Base-by-base conservation (phyloP, 495 filamentous ascomycete species). In the Daldinia decipiens region DNA sequence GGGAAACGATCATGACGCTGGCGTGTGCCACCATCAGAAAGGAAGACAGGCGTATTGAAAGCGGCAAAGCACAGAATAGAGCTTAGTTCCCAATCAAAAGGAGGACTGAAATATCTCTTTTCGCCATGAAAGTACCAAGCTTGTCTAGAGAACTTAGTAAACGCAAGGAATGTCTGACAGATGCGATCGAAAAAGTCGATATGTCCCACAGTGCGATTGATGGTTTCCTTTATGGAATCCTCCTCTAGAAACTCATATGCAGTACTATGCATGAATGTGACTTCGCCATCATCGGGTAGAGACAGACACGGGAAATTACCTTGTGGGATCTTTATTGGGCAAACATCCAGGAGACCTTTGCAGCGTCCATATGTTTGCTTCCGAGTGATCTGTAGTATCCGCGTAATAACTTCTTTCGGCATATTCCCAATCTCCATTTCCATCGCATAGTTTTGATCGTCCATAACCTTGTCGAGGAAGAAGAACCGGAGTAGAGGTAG, bases 221-320 rank as follows among this genome's bases (percentile, higher is more conserved):
- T 47, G 43, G 43, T 12, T 24, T 47, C 43, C 8, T 24, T 47
- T 21, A 47, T 17, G 17, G 3, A 3, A 47, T 19, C 43, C 2
- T 47, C 8, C 17, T 62, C 47, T 29, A 68, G 39, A 31, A 68
- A 68, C 21, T 68, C 65, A 26, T 56, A 27, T 0, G 27, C 58
- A 4, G 65, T 68, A 26, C 65, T 68, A 32, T 68, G 65, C 65
- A 68, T 68, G 19, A 56, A 62, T 39, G 51, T 21, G 5, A 68
- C 50, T 24, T 21, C 26, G 3, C 50, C 50, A 36, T 62, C 51
- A 38, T 56, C 34, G 7, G 21, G 15, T 43, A 24, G 38, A 12
- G n/a, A 31, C 26, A 1, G 12, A 45, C 27, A 6, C 1, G 17
- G 1, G 0, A 21, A 21, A 19, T 7, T 17, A 8, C n/a, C 27